Evolutionary conservation across 2,329 filamentous ascomycete species (phyloP).

Genomic region (Cyphellophora europaea): DNA sequence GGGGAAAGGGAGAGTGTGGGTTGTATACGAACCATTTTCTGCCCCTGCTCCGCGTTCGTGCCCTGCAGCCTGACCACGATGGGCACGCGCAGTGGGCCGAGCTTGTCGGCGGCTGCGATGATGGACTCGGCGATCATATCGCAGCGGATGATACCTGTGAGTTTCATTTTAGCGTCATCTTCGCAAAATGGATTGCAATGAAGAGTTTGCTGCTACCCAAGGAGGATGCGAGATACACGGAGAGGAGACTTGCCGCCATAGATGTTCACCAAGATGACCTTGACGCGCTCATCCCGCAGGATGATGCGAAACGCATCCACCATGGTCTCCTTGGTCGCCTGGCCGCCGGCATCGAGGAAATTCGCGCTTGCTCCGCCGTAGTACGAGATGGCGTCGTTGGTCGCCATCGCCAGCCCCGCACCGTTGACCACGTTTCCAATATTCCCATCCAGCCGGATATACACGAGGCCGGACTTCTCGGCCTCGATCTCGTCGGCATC

Average conservation of each 20-base stretch:
- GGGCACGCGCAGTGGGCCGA: conserved; percentile 27
- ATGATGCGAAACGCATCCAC: conserved; percentile 23
- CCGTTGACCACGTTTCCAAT: conserved; percentile 27
- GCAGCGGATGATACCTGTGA: conserved; percentile 40
- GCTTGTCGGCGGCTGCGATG: conserved; percentile 30
- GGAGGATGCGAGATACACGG: no score
- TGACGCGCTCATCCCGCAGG: conserved; percentile 16
- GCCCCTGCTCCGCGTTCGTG: conserved; percentile 34
- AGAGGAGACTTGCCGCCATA: conserved; percentile 28
- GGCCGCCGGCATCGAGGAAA: conserved; percentile 25
- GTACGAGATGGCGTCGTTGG: conserved; percentile 22
- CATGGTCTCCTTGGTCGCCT: conserved; percentile 22
- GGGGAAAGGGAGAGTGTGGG: background rate
- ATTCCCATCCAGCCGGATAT: conserved; percentile 23
- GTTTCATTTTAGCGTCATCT: no score
- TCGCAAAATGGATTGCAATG: no score
- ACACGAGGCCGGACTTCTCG: conserved; percentile 23
- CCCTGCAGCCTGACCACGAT: conserved; percentile 40
- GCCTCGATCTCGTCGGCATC: conserved; percentile 25
- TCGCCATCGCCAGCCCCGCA: conserved; percentile 27
- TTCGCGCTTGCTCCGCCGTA: conserved; percentile 24
- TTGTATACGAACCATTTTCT: conserved; percentile 30
- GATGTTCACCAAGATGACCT: conserved; percentile 47
- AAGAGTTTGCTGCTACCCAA: no score
- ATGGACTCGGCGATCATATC: conserved; percentile 45